Evolutionary conservation across 2,329 filamentous ascomycete species (phyloP), one percentile per base, ranked within the genome.

Genomic region (Madurella fahalii): DNA sequence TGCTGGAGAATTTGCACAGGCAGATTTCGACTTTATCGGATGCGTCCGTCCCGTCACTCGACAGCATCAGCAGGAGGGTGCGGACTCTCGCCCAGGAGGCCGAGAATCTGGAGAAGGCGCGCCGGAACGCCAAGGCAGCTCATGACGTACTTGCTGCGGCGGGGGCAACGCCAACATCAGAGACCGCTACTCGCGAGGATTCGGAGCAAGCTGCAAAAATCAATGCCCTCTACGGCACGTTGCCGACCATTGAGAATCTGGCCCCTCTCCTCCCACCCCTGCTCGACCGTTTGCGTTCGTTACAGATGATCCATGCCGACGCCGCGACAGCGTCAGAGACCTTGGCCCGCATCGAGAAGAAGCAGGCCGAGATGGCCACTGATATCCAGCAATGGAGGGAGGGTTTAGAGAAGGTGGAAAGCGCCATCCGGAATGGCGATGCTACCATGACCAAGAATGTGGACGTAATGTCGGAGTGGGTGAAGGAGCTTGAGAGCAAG

Each of bases 371-470:
- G 58, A 92, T 94, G 83, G 84, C 85, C 20, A 78, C 79, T 5
- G 94, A 97, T 69, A 85, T 99, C 54, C 84, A 85, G 71, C 85
- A 87, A 68, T 97, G 94, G 94, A 82, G 84, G 58, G 86, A 89
- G 53, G 90, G 90, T 0, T 71, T 97, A 15, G 83, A 85, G 58
- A 89, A 86, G 67, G 82, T 96, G 17, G 92, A 96, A 70, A 75
- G 76, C 52, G 85, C 87, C 25, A 84, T 97, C 65, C 77, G 77
- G 58, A 81, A 87, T 56, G 85, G 87, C 4, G 86, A 89, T 66
- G 75, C 76, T 30, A 80, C 84, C 4, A 87, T 95, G 75, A 82
- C 82, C 61, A 82, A 79, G 48, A 99, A 99, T 71, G 85, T 92
- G 70, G 85, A 87, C 64, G 80, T 88, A n/a, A 86, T 97, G 58